A percentile compares a stretch with the other conserved stretches of the same genome.
Evolutionary conservation across 192 early-diverging fungal species (phyloP).

Genomic region (Umbelopsis sp.): DNA sequence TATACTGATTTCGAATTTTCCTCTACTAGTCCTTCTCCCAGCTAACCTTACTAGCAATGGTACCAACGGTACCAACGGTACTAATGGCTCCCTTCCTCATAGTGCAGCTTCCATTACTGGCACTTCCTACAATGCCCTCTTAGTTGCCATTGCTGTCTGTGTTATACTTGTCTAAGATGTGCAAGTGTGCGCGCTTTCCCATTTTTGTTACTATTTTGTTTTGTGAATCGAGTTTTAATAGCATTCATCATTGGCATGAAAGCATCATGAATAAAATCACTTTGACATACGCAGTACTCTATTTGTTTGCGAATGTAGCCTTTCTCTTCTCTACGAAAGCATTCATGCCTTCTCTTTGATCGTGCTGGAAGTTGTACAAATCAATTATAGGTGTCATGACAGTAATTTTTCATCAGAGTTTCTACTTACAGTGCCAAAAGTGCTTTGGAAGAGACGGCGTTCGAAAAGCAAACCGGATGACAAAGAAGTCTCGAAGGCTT

Average conservation of each 20-base stretch:
- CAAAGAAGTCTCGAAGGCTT: slow-evolving; percentile 87
- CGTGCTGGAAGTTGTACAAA: slow-evolving; percentile 49
- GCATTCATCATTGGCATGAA: not conserved
- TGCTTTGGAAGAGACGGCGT: slow-evolving; percentile 90
- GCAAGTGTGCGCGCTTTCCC: too few relatives aligned
- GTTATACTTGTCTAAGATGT: not conserved
- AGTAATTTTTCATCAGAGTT: not conserved
- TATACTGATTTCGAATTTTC: not conserved
- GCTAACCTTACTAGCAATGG: not conserved
- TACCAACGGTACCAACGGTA: not conserved
- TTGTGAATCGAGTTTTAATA: not conserved
- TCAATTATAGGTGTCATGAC: not conserved
- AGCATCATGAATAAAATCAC: not conserved
- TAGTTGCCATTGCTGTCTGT: not conserved
- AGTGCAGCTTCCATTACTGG: not conserved
- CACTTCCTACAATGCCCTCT: not conserved
- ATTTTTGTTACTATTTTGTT: not conserved
- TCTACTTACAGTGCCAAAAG: slow-evolving; percentile 78
- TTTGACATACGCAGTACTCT: slow-evolving; percentile 23
- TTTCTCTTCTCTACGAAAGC: slow-evolving; percentile 94
- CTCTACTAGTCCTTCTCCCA: not conserved
- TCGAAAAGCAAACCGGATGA: slow-evolving; percentile 87
- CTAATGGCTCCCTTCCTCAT: not conserved
- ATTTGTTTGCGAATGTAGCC: slow-evolving; percentile 86
- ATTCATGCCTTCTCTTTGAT: slow-evolving; percentile 96